Conservation (phyloP, 75 land plant species). For the Cunninghamia lanceolata region DNA sequence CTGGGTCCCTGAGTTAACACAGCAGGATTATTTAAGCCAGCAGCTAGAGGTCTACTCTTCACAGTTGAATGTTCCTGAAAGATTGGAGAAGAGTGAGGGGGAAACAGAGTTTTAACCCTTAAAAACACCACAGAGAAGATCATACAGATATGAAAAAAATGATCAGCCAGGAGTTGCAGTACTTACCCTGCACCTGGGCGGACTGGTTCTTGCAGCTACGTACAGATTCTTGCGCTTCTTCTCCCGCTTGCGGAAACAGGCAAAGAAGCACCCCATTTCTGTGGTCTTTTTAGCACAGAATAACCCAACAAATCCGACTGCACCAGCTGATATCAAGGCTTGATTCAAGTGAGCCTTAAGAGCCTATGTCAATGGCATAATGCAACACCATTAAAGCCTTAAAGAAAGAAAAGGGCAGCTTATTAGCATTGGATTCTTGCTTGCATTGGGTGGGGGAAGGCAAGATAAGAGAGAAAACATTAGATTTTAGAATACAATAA, state of each 20-base stretch:
- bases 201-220: background rate
- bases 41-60: background rate
- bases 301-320: background rate
- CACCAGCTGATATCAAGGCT: slow-evolving; percentile 10
- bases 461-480: background rate
- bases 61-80: slow-evolving; percentile 2
- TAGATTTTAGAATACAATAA: background rate
- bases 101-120: background rate
- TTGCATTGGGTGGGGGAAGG: background rate
- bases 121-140: background rate
- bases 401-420: background rate
- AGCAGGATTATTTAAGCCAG: background rate
- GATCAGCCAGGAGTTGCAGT: background rate
- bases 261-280: slow-evolving; percentile 12
- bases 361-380: background rate
- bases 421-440: background rate
- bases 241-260: background rate
- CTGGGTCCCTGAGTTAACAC: background rate
- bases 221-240: background rate
- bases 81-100: background rate
- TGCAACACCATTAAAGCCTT: background rate
- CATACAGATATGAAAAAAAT: background rate
- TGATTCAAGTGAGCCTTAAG: background rate
- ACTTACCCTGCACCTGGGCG: slow-evolving; percentile 6
- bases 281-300: background rate